phyloP scores from a whole-genome alignment of 176 grass and related monocot species.

The Panicum miliaceum region DNA sequence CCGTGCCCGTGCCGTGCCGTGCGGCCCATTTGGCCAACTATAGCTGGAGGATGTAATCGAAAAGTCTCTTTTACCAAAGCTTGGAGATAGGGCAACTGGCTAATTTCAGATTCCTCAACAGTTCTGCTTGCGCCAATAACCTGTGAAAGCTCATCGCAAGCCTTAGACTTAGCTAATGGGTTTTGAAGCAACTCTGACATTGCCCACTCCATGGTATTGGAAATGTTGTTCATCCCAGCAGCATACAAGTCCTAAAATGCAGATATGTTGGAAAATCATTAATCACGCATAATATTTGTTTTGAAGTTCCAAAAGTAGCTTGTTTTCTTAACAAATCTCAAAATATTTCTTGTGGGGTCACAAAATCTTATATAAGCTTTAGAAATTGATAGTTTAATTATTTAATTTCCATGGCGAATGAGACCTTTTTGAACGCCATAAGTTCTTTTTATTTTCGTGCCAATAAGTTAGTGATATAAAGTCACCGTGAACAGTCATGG shows the following conservation, averaged over 20 bases:
- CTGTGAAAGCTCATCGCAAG: slow-evolving; percentile 21
- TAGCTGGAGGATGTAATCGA: slow-evolving; percentile 3
- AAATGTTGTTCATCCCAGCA: slow-evolving; percentile 54
- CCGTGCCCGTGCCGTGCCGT: too few relatives aligned
- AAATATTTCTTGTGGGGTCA: too few relatives aligned
- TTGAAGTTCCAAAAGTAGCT: not conserved
- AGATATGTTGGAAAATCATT: not conserved
- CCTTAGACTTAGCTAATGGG: slow-evolving; percentile 30
- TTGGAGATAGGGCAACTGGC: slow-evolving; percentile 40
- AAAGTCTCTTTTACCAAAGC: slow-evolving; percentile 35
- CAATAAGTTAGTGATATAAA: too few relatives aligned
- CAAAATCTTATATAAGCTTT: not conserved
- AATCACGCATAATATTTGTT: not conserved
- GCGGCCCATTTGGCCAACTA: too few relatives aligned
- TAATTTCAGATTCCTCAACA: slow-evolving; percentile 49
- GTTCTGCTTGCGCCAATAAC: slow-evolving; percentile 13
- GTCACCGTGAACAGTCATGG: too few relatives aligned
- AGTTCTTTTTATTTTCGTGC: too few relatives aligned
- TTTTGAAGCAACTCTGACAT: slow-evolving; percentile 51
- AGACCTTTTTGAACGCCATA: too few relatives aligned
- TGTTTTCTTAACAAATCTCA: too few relatives aligned
- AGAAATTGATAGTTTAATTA: not conserved
- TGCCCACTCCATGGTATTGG: slow-evolving; percentile 54
- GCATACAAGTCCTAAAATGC: slow-evolving; percentile 53
- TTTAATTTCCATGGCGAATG: not conserved